Percentiles rank a stretch among this genome's conserved stretches.
These are phyloP conservation scores for Pseudocercospora fijiensis DNA, from an alignment of 2,329 filamentous ascomycete genomes.

Conservation along the genomic window DNA sequence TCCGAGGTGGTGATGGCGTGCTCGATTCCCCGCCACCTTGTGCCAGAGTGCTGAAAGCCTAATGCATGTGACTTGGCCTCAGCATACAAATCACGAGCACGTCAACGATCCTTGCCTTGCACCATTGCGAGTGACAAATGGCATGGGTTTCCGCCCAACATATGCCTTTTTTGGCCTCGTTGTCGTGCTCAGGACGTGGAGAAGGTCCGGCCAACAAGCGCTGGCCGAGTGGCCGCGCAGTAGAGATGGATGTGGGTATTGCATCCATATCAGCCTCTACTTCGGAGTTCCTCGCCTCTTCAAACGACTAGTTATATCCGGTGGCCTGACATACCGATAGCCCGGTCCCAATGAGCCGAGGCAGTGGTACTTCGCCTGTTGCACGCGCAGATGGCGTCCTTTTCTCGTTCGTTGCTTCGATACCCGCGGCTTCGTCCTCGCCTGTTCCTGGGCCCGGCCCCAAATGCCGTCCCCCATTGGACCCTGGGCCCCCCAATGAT, in stretches of 20 bases:
- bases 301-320: not conserved
- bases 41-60: not conserved
- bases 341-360: constrained; percentile 3
- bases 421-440: not conserved
- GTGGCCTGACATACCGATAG: not conserved
- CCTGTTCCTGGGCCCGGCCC: not conserved
- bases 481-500: not conserved
- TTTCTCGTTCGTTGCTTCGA: not conserved
- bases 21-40: not conserved
- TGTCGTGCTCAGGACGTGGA: not conserved
- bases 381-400: not conserved
- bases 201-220: not conserved
- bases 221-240: not conserved
- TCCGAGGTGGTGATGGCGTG: constrained; percentile 6
- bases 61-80: not conserved
- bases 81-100: not conserved
- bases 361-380: not conserved
- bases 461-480: not conserved
- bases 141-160: not conserved
- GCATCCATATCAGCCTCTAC: not conserved
- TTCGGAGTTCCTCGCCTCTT: not conserved
- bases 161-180: too few relatives aligned
- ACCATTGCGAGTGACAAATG: constrained; percentile 3
- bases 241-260: not conserved
- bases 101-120: not conserved